Conservation (phyloP, 1,139 yeast genomes). For the Candida tropicalis region DNA sequence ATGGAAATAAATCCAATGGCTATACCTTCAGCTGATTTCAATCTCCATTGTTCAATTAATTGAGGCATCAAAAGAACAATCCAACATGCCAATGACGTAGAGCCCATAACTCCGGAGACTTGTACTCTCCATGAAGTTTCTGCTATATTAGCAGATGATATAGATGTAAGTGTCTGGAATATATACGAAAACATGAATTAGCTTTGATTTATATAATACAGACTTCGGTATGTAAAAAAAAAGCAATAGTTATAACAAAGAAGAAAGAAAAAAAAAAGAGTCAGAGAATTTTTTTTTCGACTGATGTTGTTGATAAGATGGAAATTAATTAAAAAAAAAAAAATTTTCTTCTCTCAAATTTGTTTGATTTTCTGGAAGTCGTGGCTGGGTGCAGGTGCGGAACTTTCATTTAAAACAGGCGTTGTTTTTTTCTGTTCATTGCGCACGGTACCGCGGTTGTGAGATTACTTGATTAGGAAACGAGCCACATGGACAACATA, state of each 20-base stretch:
- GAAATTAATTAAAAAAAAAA: background rate
- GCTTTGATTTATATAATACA: background rate
- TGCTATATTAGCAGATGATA: background rate
- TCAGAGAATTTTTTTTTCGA: conserved; percentile 1
- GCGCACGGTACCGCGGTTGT: background rate
- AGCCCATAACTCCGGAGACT: conserved; percentile 65
- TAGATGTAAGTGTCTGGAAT: background rate
- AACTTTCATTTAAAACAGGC: background rate
- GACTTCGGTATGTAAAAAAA: background rate
- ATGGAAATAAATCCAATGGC: conserved; percentile 68
- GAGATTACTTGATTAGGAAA: background rate
- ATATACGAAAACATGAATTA: conserved; percentile 2
- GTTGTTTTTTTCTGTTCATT: background rate
- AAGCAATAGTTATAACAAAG: no score
- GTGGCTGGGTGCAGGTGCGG: no score
- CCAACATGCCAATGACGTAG: conserved; percentile 75
- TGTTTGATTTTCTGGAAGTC: no score
- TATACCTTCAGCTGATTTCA: conserved; percentile 78
- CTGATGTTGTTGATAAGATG: background rate
- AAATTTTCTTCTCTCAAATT: background rate
- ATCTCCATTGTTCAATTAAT: conserved; percentile 78
- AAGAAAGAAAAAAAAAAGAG: conserved; percentile 2
- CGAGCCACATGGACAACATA: no score
- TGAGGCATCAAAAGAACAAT: conserved; percentile 80
- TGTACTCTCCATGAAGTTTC: conserved; percentile 9